These are phyloP conservation scores for Melastoma malabathricum DNA, from an alignment of 345 rosid species.

Conservation along the genomic window DNA sequence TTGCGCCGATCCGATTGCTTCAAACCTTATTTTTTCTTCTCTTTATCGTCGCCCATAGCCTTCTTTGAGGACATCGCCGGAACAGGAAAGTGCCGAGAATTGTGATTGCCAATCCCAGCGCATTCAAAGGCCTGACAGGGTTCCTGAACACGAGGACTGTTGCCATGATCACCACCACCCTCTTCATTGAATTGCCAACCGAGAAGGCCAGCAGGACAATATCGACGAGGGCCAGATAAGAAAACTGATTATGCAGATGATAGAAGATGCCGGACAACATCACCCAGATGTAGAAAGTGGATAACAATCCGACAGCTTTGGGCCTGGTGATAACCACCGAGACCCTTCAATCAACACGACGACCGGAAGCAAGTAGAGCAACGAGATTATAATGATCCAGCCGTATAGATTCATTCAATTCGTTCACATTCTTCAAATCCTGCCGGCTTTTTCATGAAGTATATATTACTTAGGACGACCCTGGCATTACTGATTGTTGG, in stretches of 20 bases:
- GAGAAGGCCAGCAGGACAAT: conserved; percentile 86
- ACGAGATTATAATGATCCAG: conserved; percentile 59
- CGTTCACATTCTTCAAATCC: conserved; percentile 72
- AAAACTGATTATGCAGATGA: conserved; percentile 84
- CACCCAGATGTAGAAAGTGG: conserved; percentile 82
- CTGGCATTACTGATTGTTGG: conserved; percentile 94
- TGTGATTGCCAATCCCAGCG: conserved; percentile 82
- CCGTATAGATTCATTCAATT: conserved; percentile 91
- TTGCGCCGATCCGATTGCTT: not conserved
- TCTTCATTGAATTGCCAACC: conserved; percentile 89
- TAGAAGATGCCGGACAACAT: conserved; percentile 73
- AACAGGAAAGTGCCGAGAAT: conserved; percentile 74
- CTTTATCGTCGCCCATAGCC: conserved; percentile 41
- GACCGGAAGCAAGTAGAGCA: conserved; percentile 69
- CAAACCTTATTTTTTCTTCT: conserved; percentile 29
- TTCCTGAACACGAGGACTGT: conserved; percentile 81
- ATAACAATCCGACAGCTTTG: conserved; percentile 42
- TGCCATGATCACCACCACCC: conserved; percentile 82
- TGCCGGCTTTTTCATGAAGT: conserved; percentile 69
- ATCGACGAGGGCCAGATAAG: conserved; percentile 90
- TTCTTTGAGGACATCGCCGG: conserved; percentile 67
- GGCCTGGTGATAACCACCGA: conserved; percentile 77
- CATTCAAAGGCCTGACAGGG: conserved; percentile 85
- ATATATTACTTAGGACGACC: conserved; percentile 75
- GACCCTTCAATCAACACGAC: conserved; percentile 83